Base-by-base conservation (phyloP, 306 rosid genomes). In the Herpetospermum pedunculosum region DNA sequence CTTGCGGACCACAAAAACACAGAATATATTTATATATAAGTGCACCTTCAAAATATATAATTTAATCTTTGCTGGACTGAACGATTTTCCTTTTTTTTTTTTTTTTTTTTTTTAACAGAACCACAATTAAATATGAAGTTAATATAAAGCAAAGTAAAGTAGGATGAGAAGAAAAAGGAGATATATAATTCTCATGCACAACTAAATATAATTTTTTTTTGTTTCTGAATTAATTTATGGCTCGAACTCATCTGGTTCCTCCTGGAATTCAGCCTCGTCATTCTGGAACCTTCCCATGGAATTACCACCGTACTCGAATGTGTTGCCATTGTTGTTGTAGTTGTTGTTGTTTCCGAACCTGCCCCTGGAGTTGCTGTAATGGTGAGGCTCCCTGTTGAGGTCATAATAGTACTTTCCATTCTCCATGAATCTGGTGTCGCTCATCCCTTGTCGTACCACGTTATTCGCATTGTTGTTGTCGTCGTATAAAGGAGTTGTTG, bases 341-440 rank as follows among this genome's bases (percentile, higher is more conserved):
- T 74, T 79, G 84, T 83, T 80, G 84, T 83, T 81, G 79, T 82
- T 50, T 86, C 86, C 29, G 4, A 63, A 35, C 35, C 19, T 75
- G 37, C 73, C 80, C 34, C 77, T 74, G 48, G 71, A 82, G 53
- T 12, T 77, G 0, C 88, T 79, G 19, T 76, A 86, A 3, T 64
- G 80, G 48, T 88, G 84, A 81, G 72, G 77, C 50, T 85, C 94
- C 25, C 21, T 37, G 7, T 55, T 0, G 25, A 81, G 0, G 79
- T 93, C 90, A 75, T 83, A 72, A 28, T 2, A 85, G 82, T 86
- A 93, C 80, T 62, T 93, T 0, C 97, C 97, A 38, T 84, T 85
- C 53, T 83, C 92, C 89, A 89, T 2, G 73, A 78, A 93, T 84
- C 97, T 88, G 3, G 98, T 87, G 84, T 93, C 97, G 77, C 96